Conservation (phyloP, 352 stramenopile genomes). For the Ophiocytium majus region DNA sequence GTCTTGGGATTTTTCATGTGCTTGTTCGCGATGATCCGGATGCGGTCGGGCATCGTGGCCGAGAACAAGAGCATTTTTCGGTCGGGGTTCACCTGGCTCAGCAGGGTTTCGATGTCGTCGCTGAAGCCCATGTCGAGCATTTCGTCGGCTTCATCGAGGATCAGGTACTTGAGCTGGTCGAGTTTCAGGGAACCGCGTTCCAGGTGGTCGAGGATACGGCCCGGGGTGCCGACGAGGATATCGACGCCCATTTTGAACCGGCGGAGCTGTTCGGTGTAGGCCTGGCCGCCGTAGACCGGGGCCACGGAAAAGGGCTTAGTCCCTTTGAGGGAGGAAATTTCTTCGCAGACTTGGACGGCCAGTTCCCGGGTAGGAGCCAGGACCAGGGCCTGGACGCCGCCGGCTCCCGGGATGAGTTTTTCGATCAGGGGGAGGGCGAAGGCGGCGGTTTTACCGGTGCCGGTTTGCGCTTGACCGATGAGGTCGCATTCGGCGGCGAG, state of each 20-base stretch:
- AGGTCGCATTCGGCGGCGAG: slow-evolving; percentile 89
- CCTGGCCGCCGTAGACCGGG: slow-evolving; percentile 85
- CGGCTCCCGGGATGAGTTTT: slow-evolving; percentile 65
- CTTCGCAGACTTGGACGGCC: slow-evolving; percentile 83
- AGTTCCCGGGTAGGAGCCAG: slow-evolving; percentile 95
- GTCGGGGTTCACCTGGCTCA: slow-evolving; percentile 57
- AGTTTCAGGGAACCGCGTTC: slow-evolving; percentile 84
- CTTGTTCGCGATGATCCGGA: slow-evolving; percentile 82
- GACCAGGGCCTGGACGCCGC: slow-evolving; percentile 71
- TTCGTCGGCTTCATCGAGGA: slow-evolving; percentile 74
- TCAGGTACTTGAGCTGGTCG: slow-evolving; percentile 27
- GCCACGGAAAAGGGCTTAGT: slow-evolving; percentile 54
- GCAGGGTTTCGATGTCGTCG: slow-evolving; percentile 77
- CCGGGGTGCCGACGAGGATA: slow-evolving; percentile 91
- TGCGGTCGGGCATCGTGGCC: slow-evolving; percentile 90
- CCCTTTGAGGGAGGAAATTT: slow-evolving; percentile 60
- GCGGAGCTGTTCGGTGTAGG: slow-evolving; percentile 82
- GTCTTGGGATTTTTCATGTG: slow-evolving; percentile 79
- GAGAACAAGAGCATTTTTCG: slow-evolving; percentile 91
- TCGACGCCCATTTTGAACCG: slow-evolving; percentile 72
- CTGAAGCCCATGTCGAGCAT: slow-evolving; percentile 98
- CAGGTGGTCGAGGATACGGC: slow-evolving; percentile 92
- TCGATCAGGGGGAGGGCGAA: slow-evolving; percentile 93
- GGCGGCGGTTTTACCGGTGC: slow-evolving; percentile 98
- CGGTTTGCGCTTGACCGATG: slow-evolving; percentile 92